These are phyloP conservation scores for Nosema muscidifuracis DNA, from an alignment of 371 early-diverging fungal species.

Conservation along the genomic window DNA sequence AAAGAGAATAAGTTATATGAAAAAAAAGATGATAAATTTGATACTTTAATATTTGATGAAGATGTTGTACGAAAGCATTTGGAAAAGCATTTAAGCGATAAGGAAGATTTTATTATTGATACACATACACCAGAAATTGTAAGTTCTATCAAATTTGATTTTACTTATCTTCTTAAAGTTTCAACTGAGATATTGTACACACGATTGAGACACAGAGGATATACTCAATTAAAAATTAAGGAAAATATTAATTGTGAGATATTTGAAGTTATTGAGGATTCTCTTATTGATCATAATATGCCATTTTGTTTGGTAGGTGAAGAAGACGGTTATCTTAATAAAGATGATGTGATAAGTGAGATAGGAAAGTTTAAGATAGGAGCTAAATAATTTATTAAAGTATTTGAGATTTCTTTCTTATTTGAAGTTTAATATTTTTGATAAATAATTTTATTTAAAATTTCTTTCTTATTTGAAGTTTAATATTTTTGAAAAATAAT, in stretches of 20 bases:
- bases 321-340: not conserved
- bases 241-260: conserved; percentile 95
- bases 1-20: conserved; percentile 75
- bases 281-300: conserved; percentile 73
- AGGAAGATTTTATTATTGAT: conserved; percentile 54
- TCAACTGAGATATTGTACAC: conserved; percentile 72
- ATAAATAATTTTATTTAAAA: no score
- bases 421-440: no score
- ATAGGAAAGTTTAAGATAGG: not conserved
- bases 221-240: conserved; percentile 74
- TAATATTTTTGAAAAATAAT: no score
- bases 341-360: not conserved
- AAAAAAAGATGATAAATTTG: conserved; percentile 75
- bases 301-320: conserved; percentile 30
- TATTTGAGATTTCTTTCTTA: no score
- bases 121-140: conserved; percentile 58
- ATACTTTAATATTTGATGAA: conserved; percentile 79
- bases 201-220: conserved; percentile 75
- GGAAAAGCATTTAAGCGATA: conserved; percentile 30
- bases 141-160: conserved; percentile 72
- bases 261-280: conserved; percentile 85
- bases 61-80: conserved; percentile 68
- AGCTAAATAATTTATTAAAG: no score
- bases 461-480: no score
- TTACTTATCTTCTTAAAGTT: conserved; percentile 78